Conservation (phyloP, 1,284 basidiomycete species). For the Mycena sp. region DNA sequence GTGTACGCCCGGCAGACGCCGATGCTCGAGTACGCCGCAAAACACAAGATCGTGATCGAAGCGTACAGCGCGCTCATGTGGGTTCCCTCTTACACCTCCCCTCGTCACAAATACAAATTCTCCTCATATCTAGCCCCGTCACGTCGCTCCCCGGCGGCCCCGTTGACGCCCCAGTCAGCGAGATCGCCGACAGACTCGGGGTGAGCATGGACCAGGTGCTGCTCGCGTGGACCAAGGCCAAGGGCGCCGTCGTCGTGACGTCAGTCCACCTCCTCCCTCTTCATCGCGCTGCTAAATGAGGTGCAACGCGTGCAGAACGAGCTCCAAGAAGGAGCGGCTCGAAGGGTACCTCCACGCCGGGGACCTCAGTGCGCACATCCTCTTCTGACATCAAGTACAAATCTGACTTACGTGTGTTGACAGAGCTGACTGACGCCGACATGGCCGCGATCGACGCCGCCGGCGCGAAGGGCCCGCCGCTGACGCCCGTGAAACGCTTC, state of each 20-base stretch:
- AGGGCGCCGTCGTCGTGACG: constrained; percentile 74
- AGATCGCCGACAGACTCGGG: constrained; percentile 62
- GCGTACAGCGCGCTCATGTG: constrained; percentile 77
- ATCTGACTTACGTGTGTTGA: constrained; percentile 29
- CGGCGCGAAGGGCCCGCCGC: constrained; percentile 49
- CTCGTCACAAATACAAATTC: not conserved
- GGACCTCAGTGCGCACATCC: constrained; percentile 57
- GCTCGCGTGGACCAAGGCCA: constrained; percentile 71
- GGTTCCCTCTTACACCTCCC: constrained; percentile 28
- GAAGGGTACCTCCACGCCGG: constrained; percentile 73
- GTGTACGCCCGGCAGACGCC: constrained; percentile 63
- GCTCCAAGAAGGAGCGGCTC: constrained; percentile 69
- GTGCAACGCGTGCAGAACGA: constrained; percentile 60
- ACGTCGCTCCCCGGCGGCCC: constrained; percentile 71
- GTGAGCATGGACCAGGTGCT: constrained; percentile 75
- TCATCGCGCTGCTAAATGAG: not conserved
- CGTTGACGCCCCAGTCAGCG: constrained; percentile 68
- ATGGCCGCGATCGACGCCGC: constrained; percentile 67
- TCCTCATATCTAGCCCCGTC: constrained; percentile 56
- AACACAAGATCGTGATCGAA: constrained; percentile 76
- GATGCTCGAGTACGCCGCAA: constrained; percentile 66
- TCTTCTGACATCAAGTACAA: not conserved
- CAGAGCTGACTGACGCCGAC: constrained; percentile 55
- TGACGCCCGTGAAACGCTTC: not conserved
- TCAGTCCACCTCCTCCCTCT: constrained; percentile 43